Conservation (phyloP, 2,329 filamentous ascomycete species). For the Pseudopithomyces chartarum region DNA sequence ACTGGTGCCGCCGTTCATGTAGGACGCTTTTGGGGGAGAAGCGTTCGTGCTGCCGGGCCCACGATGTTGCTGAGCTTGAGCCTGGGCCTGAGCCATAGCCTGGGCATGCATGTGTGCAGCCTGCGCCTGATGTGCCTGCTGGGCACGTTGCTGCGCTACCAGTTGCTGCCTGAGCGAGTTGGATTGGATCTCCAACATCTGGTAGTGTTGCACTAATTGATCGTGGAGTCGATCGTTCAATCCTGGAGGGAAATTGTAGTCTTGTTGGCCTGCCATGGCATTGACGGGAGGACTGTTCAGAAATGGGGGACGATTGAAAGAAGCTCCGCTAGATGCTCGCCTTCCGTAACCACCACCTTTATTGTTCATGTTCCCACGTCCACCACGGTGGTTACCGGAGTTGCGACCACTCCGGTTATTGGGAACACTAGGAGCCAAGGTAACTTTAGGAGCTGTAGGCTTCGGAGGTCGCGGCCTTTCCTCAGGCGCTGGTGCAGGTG, state of each 20-base stretch:
- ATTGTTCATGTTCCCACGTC: slow-evolving; percentile 53
- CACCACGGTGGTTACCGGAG: slow-evolving; percentile 51
- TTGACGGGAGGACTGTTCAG: slow-evolving; percentile 51
- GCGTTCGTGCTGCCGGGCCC: slow-evolving; percentile 41
- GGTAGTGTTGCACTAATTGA: slow-evolving; percentile 56
- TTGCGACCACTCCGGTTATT: slow-evolving; percentile 55
- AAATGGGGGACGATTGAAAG: slow-evolving; percentile 47
- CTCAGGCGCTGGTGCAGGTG: slow-evolving; percentile 58
- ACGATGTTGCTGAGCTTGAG: slow-evolving; percentile 32
- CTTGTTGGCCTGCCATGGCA: slow-evolving; percentile 39
- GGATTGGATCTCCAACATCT: slow-evolving; percentile 51
- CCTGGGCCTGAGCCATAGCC: slow-evolving; percentile 43
- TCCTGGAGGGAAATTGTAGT: slow-evolving; percentile 48
- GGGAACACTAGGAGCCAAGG: slow-evolving; percentile 56
- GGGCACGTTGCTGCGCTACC: slow-evolving; percentile 42
- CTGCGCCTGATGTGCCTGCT: slow-evolving; percentile 45
- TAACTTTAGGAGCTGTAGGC: slow-evolving; percentile 57
- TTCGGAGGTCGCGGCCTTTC: slow-evolving; percentile 65
- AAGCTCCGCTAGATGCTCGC: slow-evolving; percentile 62
- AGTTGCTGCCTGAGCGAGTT: slow-evolving; percentile 43
- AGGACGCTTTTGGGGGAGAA: slow-evolving; percentile 48
- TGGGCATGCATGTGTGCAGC: slow-evolving; percentile 44
- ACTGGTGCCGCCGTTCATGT: slow-evolving; percentile 37
- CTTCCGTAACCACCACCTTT: slow-evolving; percentile 52
- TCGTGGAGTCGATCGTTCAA: slow-evolving; percentile 53